Evolutionary conservation across 768 basidiomycete genomes (phyloP).

Genomic region (Calocybe gangraenosa): DNA sequence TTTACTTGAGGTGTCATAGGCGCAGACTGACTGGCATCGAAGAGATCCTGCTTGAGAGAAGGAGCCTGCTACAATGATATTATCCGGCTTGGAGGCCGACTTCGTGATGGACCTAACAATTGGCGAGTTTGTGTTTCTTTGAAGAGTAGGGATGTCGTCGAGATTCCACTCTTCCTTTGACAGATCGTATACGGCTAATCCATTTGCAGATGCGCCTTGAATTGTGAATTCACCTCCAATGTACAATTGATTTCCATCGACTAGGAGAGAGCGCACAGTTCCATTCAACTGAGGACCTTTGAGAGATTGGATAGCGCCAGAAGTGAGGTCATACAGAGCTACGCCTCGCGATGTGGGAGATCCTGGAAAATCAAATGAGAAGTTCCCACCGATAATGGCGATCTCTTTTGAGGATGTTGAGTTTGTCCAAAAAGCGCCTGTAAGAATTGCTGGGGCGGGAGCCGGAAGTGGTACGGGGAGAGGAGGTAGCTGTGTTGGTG

Average conservation of each 20-base stretch:
- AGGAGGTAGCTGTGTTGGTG: constrained; percentile 34
- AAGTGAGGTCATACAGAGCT: constrained; percentile 64
- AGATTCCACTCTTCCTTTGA: constrained; percentile 56
- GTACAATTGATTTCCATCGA: constrained; percentile 66
- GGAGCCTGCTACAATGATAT: constrained; percentile 82
- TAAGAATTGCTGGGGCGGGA: constrained; percentile 75
- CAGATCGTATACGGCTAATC: constrained; percentile 82
- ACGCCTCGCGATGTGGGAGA: constrained; percentile 48
- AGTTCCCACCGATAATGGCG: constrained; percentile 87
- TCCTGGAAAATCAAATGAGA: constrained; percentile 50
- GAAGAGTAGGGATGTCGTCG: constrained; percentile 54
- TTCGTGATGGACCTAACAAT: constrained; percentile 69
- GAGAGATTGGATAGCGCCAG: constrained; percentile 48
- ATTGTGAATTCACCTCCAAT: constrained; percentile 84
- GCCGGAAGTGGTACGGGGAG: constrained; percentile 56
- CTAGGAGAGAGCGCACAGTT: constrained; percentile 70
- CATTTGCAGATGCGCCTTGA: constrained; percentile 50
- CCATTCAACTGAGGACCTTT: constrained; percentile 65
- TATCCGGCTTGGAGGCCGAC: constrained; percentile 54
- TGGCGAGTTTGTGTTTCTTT: constrained; percentile 44
- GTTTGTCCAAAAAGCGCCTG: constrained; percentile 91
- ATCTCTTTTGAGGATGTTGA: constrained; percentile 57
- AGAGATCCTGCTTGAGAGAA: constrained; percentile 77
- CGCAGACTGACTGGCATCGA: constrained; percentile 74
- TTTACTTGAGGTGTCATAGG: constrained; percentile 59